Evolutionary conservation across 1,284 basidiomycete genomes (phyloP).

Genomic region (Sanguinoderma infundibulare): DNA sequence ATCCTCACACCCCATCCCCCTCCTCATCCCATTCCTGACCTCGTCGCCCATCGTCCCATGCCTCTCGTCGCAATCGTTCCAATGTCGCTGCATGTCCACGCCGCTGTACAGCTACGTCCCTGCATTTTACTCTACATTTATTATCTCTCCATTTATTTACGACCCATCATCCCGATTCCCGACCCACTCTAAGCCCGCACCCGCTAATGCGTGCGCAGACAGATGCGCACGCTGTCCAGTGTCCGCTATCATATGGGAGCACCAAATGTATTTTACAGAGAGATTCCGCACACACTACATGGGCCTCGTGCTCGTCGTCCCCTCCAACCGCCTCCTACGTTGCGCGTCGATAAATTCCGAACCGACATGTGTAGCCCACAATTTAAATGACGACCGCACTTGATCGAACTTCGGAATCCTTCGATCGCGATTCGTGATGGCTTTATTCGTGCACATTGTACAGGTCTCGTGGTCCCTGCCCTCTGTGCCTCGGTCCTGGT

Average conservation of each 20-base stretch:
- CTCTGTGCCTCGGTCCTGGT: no score
- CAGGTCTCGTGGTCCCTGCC: no score
- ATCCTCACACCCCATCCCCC: not conserved
- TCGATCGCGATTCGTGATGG: no score
- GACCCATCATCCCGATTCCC: not conserved
- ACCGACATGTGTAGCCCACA: no score
- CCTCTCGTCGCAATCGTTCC: constrained; percentile 4
- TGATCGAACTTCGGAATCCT: no score
- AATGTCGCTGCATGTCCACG: constrained; percentile 17
- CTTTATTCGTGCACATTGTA: no score
- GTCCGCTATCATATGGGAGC: not conserved
- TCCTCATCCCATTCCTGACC: not conserved
- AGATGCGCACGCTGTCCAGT: not conserved
- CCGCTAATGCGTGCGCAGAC: not conserved
- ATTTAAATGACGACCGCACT: no score
- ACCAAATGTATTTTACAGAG: constrained; percentile 1
- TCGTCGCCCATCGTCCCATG: not conserved
- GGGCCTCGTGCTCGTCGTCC: not conserved
- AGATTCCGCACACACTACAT: not conserved
- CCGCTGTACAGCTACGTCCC: constrained; percentile 21
- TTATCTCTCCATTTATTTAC: constrained; percentile 2
- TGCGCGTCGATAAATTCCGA: no score
- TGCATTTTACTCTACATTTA: constrained; percentile 19
- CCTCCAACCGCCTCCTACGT: no score
- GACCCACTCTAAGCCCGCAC: not conserved